These are phyloP conservation scores for Curvularia spicifera DNA, from an alignment of 2,329 filamentous ascomycete genomes.

Conservation along the genomic window DNA sequence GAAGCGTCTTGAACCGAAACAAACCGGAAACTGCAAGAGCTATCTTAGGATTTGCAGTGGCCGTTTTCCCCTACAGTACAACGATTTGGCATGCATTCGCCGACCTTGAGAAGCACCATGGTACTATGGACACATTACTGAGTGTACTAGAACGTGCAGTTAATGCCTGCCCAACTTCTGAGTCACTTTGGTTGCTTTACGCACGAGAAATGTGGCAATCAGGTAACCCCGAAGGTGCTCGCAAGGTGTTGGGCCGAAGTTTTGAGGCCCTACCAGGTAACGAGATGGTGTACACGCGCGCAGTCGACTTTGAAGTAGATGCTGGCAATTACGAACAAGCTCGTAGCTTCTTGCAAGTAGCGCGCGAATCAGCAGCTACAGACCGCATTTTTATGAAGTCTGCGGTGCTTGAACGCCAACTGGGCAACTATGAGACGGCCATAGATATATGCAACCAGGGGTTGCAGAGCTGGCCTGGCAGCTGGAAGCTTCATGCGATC, in stretches of 20 bases:
- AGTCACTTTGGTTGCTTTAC: slow-evolving; percentile 93
- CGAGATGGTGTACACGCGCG: slow-evolving; percentile 96
- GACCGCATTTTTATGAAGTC: slow-evolving; percentile 98
- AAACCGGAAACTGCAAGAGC: slow-evolving; percentile 90
- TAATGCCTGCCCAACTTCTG: slow-evolving; percentile 88
- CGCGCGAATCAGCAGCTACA: slow-evolving; percentile 86
- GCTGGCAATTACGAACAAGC: slow-evolving; percentile 83
- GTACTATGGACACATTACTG: slow-evolving; percentile 81
- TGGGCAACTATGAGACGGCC: slow-evolving; percentile 78
- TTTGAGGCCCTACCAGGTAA: slow-evolving; percentile 97
- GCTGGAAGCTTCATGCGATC: slow-evolving; percentile 95
- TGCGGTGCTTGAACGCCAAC: slow-evolving; percentile 88
- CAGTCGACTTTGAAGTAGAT: slow-evolving; percentile 94
- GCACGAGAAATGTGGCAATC: slow-evolving; percentile 93
- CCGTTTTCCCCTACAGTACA: slow-evolving; percentile 86
- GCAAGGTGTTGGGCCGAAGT: slow-evolving; percentile 82
- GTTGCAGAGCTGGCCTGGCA: slow-evolving; percentile 81
- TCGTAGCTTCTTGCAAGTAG: slow-evolving; percentile 78
- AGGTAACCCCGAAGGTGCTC: slow-evolving; percentile 84
- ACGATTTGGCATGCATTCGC: slow-evolving; percentile 90
- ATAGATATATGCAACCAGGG: slow-evolving; percentile 88
- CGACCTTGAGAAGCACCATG: slow-evolving; percentile 89
- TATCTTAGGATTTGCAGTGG: slow-evolving; percentile 89
- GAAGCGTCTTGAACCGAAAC: slow-evolving; percentile 77
- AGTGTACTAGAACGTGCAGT: slow-evolving; percentile 90